Evolutionary conservation across 768 basidiomycete genomes (phyloP).

Genomic region (Austroboletus festivus): DNA sequence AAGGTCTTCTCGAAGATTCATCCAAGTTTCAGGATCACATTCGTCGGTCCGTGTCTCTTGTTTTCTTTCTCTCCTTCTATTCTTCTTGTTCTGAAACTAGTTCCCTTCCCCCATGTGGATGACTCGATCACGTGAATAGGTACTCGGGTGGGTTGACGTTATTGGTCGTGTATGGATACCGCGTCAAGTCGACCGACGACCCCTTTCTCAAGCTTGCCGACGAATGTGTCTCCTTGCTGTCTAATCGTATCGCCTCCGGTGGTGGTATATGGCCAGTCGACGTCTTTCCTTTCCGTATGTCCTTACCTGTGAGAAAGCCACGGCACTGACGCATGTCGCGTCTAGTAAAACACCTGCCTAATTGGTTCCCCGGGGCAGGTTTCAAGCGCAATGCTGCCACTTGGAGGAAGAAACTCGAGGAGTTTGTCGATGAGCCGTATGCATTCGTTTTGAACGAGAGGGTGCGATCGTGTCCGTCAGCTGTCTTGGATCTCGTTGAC

Average conservation of each 20-base stretch:
- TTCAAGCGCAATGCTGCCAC: conserved; percentile 58
- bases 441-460: conserved; percentile 54
- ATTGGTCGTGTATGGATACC: conserved; percentile 65
- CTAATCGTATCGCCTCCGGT: conserved; percentile 43
- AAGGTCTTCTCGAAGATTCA: conserved; percentile 46
- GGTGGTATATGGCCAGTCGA: conserved; percentile 44
- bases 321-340: background rate
- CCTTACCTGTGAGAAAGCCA: no score
- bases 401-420: conserved; percentile 65
- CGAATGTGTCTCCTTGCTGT: conserved; percentile 39
- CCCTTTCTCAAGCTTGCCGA: conserved; percentile 40
- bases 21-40: conserved; percentile 34
- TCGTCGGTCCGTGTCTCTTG: conserved; percentile 31
- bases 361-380: conserved; percentile 64
- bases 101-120: background rate
- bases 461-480: conserved; percentile 33
- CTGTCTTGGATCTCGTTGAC: background rate
- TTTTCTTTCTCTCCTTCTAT: background rate
- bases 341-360: conserved; percentile 53
- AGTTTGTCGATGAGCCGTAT: conserved; percentile 63
- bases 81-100: background rate
- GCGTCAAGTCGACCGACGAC: conserved; percentile 39
- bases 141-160: conserved; percentile 51
- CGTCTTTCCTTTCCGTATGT: conserved; percentile 35
- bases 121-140: conserved; percentile 35